A percentile compares a stretch with the other conserved stretches of the same genome.
Conservation (phyloP, 2,329 filamentous ascomycete species). For the Alternaria incomplexa region DNA sequence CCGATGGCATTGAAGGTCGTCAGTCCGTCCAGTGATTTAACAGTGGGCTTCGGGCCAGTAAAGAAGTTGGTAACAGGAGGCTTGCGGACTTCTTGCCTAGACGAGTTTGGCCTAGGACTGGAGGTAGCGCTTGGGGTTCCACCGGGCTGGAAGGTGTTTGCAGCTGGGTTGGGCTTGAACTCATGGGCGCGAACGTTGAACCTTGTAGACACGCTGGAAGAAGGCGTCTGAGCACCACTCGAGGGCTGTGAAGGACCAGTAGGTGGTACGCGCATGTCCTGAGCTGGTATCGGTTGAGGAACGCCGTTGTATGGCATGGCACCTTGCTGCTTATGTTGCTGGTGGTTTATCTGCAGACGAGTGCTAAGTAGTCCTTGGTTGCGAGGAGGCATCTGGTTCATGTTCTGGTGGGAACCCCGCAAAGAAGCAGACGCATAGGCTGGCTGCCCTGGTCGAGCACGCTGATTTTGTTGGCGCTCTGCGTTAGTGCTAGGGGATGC, state of each 20-base stretch:
- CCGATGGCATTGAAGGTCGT: constrained; percentile 69
- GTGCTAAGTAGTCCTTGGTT: constrained; percentile 56
- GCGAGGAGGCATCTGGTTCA: constrained; percentile 49
- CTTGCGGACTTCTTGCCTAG: constrained; percentile 39
- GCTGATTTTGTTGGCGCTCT: constrained; percentile 57
- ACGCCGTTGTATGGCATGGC: constrained; percentile 55
- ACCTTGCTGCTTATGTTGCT: constrained; percentile 57
- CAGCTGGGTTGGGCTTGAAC: constrained; percentile 85
- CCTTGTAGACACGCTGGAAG: constrained; percentile 59
- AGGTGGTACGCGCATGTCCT: constrained; percentile 74
- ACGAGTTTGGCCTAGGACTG: constrained; percentile 68
- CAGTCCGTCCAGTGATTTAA: constrained; percentile 59
- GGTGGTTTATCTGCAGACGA: constrained; percentile 58
- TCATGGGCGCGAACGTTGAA: constrained; percentile 72
- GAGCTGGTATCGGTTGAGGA: constrained; percentile 62
- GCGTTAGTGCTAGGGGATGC: constrained; percentile 36
- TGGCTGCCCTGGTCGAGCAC: constrained; percentile 48
- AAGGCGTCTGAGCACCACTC: constrained; percentile 58
- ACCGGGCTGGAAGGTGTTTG: constrained; percentile 79
- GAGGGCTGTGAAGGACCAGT: constrained; percentile 69
- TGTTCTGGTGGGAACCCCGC: constrained; percentile 51
- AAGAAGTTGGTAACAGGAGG: constrained; percentile 59
- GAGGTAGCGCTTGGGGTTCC: constrained; percentile 67
- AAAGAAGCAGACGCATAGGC: constrained; percentile 54
- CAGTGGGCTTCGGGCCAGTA: constrained; percentile 71